These are phyloP conservation scores for Prunus padus DNA, from an alignment of 306 rosid genomes.

Conservation along the genomic window DNA sequence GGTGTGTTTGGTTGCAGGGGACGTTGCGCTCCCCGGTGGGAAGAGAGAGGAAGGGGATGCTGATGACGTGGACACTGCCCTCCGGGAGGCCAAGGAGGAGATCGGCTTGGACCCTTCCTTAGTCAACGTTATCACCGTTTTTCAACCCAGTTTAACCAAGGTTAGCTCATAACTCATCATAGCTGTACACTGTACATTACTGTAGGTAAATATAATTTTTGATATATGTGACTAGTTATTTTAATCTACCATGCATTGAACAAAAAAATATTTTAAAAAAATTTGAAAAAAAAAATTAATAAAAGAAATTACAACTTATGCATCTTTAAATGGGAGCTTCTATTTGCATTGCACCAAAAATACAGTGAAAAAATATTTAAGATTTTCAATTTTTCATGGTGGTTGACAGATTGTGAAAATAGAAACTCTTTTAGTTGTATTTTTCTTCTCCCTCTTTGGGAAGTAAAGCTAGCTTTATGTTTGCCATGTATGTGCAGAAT, in stretches of 20 bases:
- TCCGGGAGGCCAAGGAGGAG: slow-evolving; percentile 91
- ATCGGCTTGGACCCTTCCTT: slow-evolving; percentile 78
- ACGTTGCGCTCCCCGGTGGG: slow-evolving; percentile 90
- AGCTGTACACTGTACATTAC: background rate
- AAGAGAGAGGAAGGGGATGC: slow-evolving; percentile 67
- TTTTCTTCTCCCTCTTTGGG: background rate
- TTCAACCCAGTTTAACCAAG: slow-evolving; percentile 45
- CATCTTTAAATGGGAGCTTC: too few species aligned
- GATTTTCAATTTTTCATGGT: background rate
- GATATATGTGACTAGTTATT: background rate
- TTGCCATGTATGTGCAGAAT: slow-evolving; percentile 36
- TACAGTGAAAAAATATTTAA: too few species aligned
- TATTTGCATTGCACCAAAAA: too few species aligned
- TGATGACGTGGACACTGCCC: slow-evolving; percentile 65
- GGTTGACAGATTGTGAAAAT: background rate
- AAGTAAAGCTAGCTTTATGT: background rate
- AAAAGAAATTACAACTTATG: too few species aligned
- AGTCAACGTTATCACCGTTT: slow-evolving; percentile 54
- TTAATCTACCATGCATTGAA: too few species aligned
- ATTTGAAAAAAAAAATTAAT: too few species aligned
- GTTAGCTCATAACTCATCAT: background rate
- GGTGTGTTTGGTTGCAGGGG: slow-evolving; percentile 51
- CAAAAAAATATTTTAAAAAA: rapidly evolving
- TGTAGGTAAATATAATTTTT: background rate
- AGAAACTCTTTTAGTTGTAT: background rate